A percentile compares a stretch with the other conserved stretches of the same genome.
phyloP scores from a whole-genome alignment of 352 stramenopile genomes.

The Blastocystis hominis region DNA sequence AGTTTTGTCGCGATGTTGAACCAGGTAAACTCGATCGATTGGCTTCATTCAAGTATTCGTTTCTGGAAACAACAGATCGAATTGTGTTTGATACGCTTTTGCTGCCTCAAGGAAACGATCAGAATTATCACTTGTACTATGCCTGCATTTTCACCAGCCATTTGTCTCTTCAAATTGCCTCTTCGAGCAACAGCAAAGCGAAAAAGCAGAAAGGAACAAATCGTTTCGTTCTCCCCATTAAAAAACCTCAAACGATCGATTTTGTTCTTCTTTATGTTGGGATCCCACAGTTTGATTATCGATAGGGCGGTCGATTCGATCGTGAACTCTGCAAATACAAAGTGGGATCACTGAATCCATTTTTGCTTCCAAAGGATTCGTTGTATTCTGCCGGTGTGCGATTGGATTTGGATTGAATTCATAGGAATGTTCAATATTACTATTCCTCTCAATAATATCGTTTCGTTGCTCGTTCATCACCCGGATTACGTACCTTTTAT shows the following conservation, averaged over 20 bases:
- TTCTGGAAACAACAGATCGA: background rate
- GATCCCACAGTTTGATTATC: background rate
- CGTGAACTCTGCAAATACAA: conserved; percentile 5
- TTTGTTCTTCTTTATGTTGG: conserved; percentile 4
- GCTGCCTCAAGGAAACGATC: background rate
- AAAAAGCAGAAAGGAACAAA: background rate
- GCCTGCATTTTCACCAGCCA: background rate
- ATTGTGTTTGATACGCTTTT: background rate
- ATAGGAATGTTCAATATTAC: background rate
- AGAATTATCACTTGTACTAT: conserved; percentile 25
- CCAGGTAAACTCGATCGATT: background rate
- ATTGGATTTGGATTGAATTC: background rate
- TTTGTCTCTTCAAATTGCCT: background rate
- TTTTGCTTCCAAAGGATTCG: background rate
- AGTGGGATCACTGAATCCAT: background rate
- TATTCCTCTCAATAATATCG: background rate
- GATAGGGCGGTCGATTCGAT: conserved; percentile 1
- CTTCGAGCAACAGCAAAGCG: background rate
- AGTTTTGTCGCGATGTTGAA: background rate
- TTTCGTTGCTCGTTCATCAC: background rate
- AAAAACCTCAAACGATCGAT: background rate
- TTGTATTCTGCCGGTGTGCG: background rate
- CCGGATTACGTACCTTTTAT: background rate
- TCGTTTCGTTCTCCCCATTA: background rate
- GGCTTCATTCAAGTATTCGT: background rate